A percentile compares a stretch with the other conserved stretches of the same genome.
Evolutionary conservation across 2,329 filamentous ascomycete species (phyloP).

Genomic region (Alternaria hordeiaustralica): DNA sequence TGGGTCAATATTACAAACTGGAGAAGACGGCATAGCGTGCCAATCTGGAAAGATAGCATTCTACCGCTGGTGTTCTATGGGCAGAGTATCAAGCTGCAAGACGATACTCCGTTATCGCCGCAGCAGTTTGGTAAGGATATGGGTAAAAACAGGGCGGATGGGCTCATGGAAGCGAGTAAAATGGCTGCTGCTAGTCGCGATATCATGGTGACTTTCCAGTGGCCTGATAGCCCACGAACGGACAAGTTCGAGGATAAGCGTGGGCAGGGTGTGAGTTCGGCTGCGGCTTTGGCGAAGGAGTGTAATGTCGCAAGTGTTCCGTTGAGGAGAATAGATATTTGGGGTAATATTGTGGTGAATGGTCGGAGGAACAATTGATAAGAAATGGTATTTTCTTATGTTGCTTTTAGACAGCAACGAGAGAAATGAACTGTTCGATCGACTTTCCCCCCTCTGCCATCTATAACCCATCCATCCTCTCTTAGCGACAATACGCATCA

Average conservation of each 20-base stretch:
- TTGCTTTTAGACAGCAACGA: neutral
- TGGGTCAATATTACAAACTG: neutral
- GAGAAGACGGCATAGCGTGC: neutral
- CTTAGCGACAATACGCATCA: conserved; percentile 5
- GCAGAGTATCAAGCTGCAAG: neutral
- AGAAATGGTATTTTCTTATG: neutral
- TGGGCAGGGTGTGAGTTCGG: neutral
- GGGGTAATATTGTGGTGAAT: neutral
- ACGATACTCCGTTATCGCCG: neutral
- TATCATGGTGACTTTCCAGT: neutral
- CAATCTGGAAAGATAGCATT: neutral
- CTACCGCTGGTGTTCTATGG: neutral
- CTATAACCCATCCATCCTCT: neutral
- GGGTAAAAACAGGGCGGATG: neutral
- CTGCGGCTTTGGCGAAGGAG: neutral
- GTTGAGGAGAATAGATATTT: neutral
- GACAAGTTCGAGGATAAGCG: neutral
- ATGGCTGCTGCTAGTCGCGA: neutral
- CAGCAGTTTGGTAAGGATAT: neutral
- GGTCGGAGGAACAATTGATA: neutral
- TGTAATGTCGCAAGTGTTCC: neutral
- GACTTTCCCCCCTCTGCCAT: neutral
- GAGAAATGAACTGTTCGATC: neutral
- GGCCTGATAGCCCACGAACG: neutral
- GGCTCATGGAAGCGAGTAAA: neutral